Conservation (phyloP, 495 filamentous ascomycete genomes). For the Jackrogersella multiformis region DNA sequence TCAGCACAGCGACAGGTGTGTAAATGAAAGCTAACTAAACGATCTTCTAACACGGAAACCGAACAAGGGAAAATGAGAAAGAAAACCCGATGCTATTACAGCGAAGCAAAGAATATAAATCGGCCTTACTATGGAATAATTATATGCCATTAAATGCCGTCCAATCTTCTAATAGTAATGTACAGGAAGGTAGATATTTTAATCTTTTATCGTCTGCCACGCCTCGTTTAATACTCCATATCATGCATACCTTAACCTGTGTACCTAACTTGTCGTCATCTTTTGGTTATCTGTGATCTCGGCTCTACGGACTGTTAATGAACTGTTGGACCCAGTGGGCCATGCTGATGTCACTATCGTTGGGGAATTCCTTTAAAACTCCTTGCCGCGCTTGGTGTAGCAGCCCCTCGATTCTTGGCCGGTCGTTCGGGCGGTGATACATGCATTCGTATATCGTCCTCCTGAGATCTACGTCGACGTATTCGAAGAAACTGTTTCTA, state of each 20-base stretch:
- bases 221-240: too few species aligned
- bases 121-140: too few species aligned
- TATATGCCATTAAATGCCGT: not conserved
- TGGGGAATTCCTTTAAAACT: not conserved
- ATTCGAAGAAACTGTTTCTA: not conserved
- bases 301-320: not conserved
- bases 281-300: too few species aligned
- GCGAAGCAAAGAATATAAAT: too few species aligned
- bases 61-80: too few species aligned
- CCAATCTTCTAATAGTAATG: not conserved
- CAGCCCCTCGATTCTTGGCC: constrained; percentile 22
- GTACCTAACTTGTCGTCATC: not conserved
- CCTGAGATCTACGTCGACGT: constrained; percentile 25
- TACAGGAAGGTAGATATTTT: not conserved
- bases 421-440: constrained; percentile 20
- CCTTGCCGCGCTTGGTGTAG: constrained; percentile 1
- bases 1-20: too few species aligned
- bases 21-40: too few species aligned
- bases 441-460: constrained; percentile 27
- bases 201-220: too few species aligned
- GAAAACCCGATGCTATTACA: too few species aligned
- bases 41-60: too few species aligned
- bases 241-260: too few species aligned
- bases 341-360: constrained; percentile 1
- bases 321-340: not conserved